phyloP scores from a whole-genome alignment of 345 rosid species.

The Eutrema japonicum region DNA sequence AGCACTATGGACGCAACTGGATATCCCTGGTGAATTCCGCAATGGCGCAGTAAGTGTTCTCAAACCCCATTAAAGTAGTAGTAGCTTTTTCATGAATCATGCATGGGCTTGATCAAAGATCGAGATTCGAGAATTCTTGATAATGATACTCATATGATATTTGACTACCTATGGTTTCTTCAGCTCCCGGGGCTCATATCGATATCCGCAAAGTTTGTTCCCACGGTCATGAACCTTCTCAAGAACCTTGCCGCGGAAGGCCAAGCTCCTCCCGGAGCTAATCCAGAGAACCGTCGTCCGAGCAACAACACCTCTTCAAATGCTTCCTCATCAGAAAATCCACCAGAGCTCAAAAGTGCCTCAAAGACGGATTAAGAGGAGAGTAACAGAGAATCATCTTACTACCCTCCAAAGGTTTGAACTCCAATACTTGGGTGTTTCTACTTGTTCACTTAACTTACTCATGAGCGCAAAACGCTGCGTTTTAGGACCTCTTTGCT shows the following conservation, averaged over 20 bases:
- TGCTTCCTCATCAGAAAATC: constrained; percentile 39
- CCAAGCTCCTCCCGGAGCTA: constrained; percentile 52
- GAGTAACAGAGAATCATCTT: not conserved
- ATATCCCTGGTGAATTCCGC: constrained; percentile 84
- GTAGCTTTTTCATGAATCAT: constrained; percentile 10
- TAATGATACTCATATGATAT: not conserved
- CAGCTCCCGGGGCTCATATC: constrained; percentile 92
- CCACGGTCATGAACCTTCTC: constrained; percentile 90
- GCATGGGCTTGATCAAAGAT: constrained; percentile 9
- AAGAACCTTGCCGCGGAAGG: constrained; percentile 83
- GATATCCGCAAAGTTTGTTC: constrained; percentile 80
- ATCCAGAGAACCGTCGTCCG: constrained; percentile 38
- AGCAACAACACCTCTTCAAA: constrained; percentile 30
- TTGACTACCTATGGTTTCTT: constrained; percentile 29
- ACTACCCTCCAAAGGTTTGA: constrained; percentile 12
- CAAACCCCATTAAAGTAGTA: not conserved
- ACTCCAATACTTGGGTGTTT: not conserved
- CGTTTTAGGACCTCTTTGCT: constrained; percentile 16
- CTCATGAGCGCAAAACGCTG: constrained; percentile 22
- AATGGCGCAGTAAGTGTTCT: constrained; percentile 83
- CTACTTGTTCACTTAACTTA: not conserved
- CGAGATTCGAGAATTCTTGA: constrained; percentile 8
- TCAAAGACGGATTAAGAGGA: constrained; percentile 58
- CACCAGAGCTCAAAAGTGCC: constrained; percentile 50
- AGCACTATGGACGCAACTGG: constrained; percentile 94